Conservation (phyloP, 305 asterid species). For the Ajuga reptans region DNA sequence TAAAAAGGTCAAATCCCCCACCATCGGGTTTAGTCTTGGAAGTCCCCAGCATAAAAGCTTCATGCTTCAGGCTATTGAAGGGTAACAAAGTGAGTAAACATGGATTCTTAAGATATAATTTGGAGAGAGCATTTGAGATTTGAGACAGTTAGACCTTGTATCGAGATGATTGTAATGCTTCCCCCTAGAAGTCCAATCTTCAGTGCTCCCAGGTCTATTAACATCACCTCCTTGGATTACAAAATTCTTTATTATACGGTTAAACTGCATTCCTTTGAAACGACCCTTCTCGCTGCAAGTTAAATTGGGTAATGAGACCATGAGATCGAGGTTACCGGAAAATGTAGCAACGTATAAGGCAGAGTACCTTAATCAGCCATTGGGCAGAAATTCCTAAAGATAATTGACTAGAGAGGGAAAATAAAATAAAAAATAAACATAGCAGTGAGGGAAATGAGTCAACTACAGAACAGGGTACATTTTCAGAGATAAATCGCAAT, state of each 20-base stretch:
- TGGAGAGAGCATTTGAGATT: slow-evolving; percentile 7
- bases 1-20: slow-evolving; percentile 45
- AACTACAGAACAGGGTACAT: background rate
- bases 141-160: slow-evolving; percentile 52
- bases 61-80: slow-evolving; percentile 51
- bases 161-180: slow-evolving; percentile 76
- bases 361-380: background rate
- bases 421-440: background rate
- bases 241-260: slow-evolving; percentile 73
- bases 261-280: slow-evolving; percentile 75
- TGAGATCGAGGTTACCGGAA: slow-evolving; percentile 1
- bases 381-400: background rate
- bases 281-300: slow-evolving; percentile 61
- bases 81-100: background rate
- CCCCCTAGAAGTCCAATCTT: slow-evolving; percentile 88
- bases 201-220: slow-evolving; percentile 51
- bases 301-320: background rate
- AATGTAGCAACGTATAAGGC: slow-evolving; percentile 6
- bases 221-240: slow-evolving; percentile 77
- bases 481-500: slow-evolving; percentile 13
- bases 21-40: slow-evolving; percentile 42
- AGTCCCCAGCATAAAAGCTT: slow-evolving; percentile 69
- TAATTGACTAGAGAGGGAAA: background rate
- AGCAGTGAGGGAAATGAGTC: no score
- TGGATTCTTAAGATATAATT: background rate